Evolutionary conservation across 1,139 yeast species (phyloP), one percentile per base, ranked within the genome.

Genomic region (Pichia sp.): DNA sequence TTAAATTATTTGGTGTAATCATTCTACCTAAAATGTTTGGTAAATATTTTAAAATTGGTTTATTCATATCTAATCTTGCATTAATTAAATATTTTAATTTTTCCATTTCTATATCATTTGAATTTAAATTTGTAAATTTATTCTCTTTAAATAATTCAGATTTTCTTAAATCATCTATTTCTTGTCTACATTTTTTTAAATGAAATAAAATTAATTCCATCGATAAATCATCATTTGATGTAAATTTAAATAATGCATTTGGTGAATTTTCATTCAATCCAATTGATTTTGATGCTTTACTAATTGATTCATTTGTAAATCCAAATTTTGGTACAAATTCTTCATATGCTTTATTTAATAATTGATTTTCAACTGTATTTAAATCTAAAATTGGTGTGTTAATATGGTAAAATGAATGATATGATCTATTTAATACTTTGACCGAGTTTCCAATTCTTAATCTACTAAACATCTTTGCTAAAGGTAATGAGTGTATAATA

Each of bases 241-340:
- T 76, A 10, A 66, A 58, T 1, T 70, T 65, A 65, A 87, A 74
- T 3, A 81, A 69, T 2, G 83, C 74, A 37, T 73, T 75, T 36
- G 86, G 70, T n/a, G 87, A 76, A 50, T 86, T 89, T 6, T 81
- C 52, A 23, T 52, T 73, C 55, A 80, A 75, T 2, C 80, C 78
- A 54, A 79, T 64, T 7, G 78, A 81, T 33, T 79, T 70, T 7
- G 83, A 70, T 4, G 94, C 85, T 36, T 71, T 65, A 1, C 76
- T 68, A 7, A 92, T 68, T 11, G 95, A 80, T 35, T 66, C 62
- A 37, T 74, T 73, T 47, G 74, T 67, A 62, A 92, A 87, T 2
- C 97, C 97, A 47, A 65, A 69, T 42, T 64, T 56, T 1, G 96
- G 95, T 27, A 90, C 85, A 51, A 69, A 69, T 3, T 68, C 64